A percentile compares a stretch with the other conserved stretches of the same genome.
Conservation (phyloP, 768 basidiomycete species). For the Tulasnella sp. region DNA sequence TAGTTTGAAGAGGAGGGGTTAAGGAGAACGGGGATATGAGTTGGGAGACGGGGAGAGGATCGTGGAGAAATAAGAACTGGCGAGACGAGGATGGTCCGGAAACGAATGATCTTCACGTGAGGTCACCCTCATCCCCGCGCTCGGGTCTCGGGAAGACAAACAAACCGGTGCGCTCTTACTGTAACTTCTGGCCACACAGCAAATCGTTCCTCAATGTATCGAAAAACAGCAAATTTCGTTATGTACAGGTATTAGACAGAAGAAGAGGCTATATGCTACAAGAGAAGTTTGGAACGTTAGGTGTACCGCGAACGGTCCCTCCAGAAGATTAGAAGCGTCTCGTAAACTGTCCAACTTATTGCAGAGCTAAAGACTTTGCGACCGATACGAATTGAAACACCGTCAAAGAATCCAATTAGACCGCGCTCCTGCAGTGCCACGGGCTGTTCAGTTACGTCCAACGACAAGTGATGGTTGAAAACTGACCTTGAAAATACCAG, state of each 20-base stretch:
- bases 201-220: not conserved
- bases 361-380: conserved; percentile 57
- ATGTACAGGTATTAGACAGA: not conserved
- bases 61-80: not conserved
- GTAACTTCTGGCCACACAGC: not conserved
- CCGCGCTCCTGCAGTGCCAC: conserved; percentile 64
- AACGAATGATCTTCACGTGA: conserved; percentile 15
- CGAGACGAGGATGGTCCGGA: not conserved
- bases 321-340: conserved; percentile 23
- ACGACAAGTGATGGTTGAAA: not conserved
- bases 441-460: not conserved
- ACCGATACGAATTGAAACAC: conserved; percentile 72
- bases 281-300: not conserved
- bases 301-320: conserved; percentile 8
- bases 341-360: conserved; percentile 32
- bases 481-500: conserved; percentile 66
- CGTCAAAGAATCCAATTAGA: conserved; percentile 76
- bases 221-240: not conserved
- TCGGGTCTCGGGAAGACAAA: conserved; percentile 13
- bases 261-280: not conserved
- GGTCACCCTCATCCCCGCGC: not conserved
- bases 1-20: not conserved
- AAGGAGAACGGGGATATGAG: not conserved
- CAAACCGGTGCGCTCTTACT: not conserved
- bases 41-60: not conserved